phyloP scores from a whole-genome alignment of 2,329 filamentous ascomycete species.

The Arthrobotrys conoides region DNA sequence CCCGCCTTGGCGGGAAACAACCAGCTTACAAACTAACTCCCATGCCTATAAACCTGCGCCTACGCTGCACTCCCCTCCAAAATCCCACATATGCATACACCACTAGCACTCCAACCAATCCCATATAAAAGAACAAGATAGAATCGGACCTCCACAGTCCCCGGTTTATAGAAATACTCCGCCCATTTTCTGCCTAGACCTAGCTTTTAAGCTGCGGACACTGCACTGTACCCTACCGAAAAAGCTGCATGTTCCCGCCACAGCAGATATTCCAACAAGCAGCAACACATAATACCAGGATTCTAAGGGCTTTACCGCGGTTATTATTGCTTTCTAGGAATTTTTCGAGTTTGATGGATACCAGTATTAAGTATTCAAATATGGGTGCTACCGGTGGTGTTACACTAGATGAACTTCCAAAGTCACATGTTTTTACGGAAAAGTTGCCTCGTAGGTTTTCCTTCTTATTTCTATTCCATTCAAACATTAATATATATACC shows the following conservation, averaged over 20 bases:
- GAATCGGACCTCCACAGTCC: background rate
- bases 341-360: constrained; percentile 49
- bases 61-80: background rate
- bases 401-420: constrained; percentile 72
- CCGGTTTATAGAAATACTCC: too few relatives aligned
- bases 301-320: constrained; percentile 41
- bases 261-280: constrained; percentile 60
- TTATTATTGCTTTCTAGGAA: constrained; percentile 45
- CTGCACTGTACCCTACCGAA: too few relatives aligned
- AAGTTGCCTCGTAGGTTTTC: constrained; percentile 66
- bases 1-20: constrained; percentile 2
- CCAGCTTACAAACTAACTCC: constrained; percentile 3
- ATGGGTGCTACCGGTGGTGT: constrained; percentile 41
- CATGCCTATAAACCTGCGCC: background rate
- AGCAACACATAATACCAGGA: background rate
- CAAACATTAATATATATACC: background rate
- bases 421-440: constrained; percentile 76
- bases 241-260: constrained; percentile 31
- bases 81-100: background rate
- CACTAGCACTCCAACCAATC: background rate
- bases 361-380: background rate
- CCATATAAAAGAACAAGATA: background rate
- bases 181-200: too few relatives aligned
- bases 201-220: too few relatives aligned
- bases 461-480: background rate